Conservation (phyloP, 768 basidiomycete species). For the Boletus reticuloceps region DNA sequence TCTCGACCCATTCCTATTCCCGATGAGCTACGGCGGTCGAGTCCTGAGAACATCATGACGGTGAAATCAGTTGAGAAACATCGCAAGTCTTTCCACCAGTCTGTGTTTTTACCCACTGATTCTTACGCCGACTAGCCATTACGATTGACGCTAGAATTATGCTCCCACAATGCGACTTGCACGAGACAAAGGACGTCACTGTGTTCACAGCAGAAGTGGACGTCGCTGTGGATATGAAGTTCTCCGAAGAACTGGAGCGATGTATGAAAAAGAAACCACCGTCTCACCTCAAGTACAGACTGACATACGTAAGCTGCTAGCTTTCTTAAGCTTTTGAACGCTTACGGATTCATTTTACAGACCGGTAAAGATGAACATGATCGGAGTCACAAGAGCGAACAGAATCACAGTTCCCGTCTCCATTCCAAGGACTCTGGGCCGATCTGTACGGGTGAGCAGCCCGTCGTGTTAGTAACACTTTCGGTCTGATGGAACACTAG, state of each 20-base stretch:
- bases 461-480: background rate
- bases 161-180: background rate
- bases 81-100: background rate
- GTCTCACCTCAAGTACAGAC: background rate
- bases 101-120: background rate
- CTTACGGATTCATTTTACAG: background rate
- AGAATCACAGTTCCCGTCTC: background rate
- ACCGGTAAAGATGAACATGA: background rate
- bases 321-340: background rate
- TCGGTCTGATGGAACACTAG: background rate
- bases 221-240: background rate
- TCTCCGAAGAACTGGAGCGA: background rate
- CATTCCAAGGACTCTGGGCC: background rate
- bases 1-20: constrained; percentile 50
- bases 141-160: background rate
- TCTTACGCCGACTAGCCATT: background rate
- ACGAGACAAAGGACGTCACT: background rate
- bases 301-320: background rate
- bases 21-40: constrained; percentile 50
- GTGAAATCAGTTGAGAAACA: constrained; percentile 34
- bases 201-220: background rate
- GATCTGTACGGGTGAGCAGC: background rate
- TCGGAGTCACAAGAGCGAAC: background rate
- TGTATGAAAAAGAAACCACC: background rate
- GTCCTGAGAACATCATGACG: constrained; percentile 62